A percentile compares a stretch with the other conserved stretches of the same genome.
These are phyloP conservation scores for Amanita molliuscula DNA, from an alignment of 768 basidiomycete species.

Conservation along the genomic window DNA sequence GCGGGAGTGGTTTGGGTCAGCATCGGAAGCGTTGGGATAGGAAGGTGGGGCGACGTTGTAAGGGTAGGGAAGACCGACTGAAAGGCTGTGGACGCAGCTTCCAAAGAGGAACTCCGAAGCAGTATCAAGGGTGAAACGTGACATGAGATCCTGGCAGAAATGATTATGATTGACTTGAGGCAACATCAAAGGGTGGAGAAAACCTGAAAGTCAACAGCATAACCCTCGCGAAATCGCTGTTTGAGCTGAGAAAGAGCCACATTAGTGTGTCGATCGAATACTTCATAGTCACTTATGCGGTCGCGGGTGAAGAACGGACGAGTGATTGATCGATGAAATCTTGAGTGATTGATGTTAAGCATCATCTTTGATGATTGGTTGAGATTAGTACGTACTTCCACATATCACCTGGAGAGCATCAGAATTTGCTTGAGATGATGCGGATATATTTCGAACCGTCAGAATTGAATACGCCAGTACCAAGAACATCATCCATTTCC, in stretches of 20 bases:
- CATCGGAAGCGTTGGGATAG: background rate
- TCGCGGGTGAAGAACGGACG: conserved; percentile 58
- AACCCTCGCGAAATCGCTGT: conserved; percentile 34
- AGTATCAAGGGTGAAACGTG: conserved; percentile 56
- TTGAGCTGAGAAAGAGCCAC: conserved; percentile 32
- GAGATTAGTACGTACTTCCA: conserved; percentile 21
- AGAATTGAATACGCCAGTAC: conserved; percentile 60
- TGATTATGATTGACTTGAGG: background rate
- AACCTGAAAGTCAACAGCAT: conserved; percentile 52
- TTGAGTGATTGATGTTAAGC: conserved; percentile 10
- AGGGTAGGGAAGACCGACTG: conserved; percentile 42
- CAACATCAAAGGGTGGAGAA: background rate
- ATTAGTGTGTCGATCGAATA: conserved; percentile 48
- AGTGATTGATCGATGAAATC: conserved; percentile 55
- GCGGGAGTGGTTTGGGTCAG: conserved; percentile 6
- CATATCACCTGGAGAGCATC: conserved; percentile 18
- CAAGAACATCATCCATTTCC: conserved; percentile 38
- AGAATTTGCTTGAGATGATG: background rate
- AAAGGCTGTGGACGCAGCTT: conserved; percentile 41
- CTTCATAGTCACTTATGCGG: conserved; percentile 46
- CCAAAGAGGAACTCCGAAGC: conserved; percentile 63
- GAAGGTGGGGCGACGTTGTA: conserved; percentile 20
- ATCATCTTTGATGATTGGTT: background rate
- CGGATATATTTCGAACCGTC: conserved; percentile 31
- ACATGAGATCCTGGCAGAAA: conserved; percentile 38